These are phyloP conservation scores for Coemansia sp. DNA, from an alignment of 192 early-diverging fungal species.

Conservation along the genomic window DNA sequence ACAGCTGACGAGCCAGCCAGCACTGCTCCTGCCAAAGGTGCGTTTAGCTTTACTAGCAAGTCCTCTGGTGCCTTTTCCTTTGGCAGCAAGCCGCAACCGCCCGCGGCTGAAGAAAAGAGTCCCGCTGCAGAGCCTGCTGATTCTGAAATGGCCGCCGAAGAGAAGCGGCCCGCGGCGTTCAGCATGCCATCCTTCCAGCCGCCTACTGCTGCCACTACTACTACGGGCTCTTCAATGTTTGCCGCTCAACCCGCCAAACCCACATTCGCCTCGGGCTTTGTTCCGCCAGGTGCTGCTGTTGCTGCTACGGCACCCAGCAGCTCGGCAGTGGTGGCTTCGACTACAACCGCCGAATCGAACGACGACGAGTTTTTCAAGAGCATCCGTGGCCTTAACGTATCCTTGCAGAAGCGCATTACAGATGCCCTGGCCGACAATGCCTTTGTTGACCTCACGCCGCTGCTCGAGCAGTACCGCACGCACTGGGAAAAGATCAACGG, in stretches of 20 bases:
- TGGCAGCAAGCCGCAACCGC: slow-evolving; percentile 4
- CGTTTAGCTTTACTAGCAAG: background rate
- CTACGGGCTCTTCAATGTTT: slow-evolving; percentile 3
- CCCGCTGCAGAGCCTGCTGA: slow-evolving; percentile 1
- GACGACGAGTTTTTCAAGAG: slow-evolving; percentile 40
- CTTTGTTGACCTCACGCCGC: slow-evolving; percentile 48
- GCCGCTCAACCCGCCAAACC: slow-evolving; percentile 4
- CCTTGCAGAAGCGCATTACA: slow-evolving; percentile 40
- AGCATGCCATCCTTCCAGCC: slow-evolving; percentile 46
- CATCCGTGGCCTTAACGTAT: slow-evolving; percentile 55
- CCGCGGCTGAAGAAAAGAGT: background rate
- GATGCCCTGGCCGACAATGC: slow-evolving; percentile 34
- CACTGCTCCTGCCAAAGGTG: background rate
- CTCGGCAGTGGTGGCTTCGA: background rate
- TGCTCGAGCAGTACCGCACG: slow-evolving; percentile 42
- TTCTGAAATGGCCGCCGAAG: background rate
- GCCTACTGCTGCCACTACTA: slow-evolving; percentile 15
- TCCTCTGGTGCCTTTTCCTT: background rate
- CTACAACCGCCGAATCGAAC: background rate
- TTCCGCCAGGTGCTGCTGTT: slow-evolving; percentile 8
- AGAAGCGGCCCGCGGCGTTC: slow-evolving; percentile 10
- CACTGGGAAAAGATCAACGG: slow-evolving; percentile 38
- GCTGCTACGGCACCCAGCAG: background rate
- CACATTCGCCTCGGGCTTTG: slow-evolving; percentile 24
- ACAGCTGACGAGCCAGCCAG: background rate